Evolutionary conservation across 1,284 basidiomycete genomes (phyloP), one percentile per base, ranked within the genome.

Genomic region (Heimioporus retisporus): DNA sequence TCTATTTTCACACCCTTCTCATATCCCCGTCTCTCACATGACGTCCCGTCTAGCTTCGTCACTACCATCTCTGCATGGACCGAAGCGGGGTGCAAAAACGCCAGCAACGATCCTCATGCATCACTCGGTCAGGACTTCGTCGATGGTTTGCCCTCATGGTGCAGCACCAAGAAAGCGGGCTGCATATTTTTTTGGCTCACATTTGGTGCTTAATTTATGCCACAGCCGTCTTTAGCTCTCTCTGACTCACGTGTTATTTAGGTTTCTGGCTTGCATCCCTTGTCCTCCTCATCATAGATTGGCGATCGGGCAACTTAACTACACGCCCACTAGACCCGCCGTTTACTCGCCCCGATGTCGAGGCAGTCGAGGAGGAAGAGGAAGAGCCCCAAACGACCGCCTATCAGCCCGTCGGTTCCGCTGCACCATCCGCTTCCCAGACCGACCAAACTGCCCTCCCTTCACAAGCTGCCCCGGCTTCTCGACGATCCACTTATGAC

Each of bases 131-230:
- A 91, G 59, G 85, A 81, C 63, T 97, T 92, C 79, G 87, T 87
- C 72, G 84, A 85, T 16, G 93, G 83, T 11, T 83, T 97, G 10
- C 78, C 84, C 16, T 88, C 91, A 2, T 97, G 93, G 93, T 97
- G 96, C 79, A 89, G 85, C 69, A 96, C 96, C 11, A 96, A 97
- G 82, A 95, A 95, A 75, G 95, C 96, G 6, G 93, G 87, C 0
- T 88, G 88, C 11, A 88, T 96, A 62, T 96, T 97, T 80, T 92
- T 96, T 77, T 96, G 95, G 96, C 79, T 95, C n/a, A 83, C 87
- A 2, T 92, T 93, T 64, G 85, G 91, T 35, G 35, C 35, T 35
- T 92, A 68, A 61, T 8, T 21, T 11, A 58, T 31, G 78, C 77
- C 28, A 42, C 21, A 28, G 6, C 19, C 71, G 25, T 42, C 54